phyloP scores from a whole-genome alignment of 2,329 filamentous ascomycete genomes.

The Ceratocystis variospora region DNA sequence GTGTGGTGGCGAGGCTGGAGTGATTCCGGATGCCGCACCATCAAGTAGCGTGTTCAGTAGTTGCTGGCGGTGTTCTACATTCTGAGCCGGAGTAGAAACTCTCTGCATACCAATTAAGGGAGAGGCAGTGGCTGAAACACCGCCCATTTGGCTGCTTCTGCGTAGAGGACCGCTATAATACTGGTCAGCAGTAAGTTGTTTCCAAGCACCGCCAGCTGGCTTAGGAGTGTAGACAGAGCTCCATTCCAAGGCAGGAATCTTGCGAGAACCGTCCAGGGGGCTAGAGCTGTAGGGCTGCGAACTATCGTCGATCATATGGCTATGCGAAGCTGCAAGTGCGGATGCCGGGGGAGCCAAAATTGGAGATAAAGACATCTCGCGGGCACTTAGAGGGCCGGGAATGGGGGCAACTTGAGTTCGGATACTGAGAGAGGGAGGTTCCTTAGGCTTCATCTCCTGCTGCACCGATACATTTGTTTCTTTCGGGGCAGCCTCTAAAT shows the following conservation, averaged over 20 bases:
- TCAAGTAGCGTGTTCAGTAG: slow-evolving; percentile 9
- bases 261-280: slow-evolving; percentile 3
- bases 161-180: slow-evolving; percentile 16
- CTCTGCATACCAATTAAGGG: slow-evolving; percentile 7
- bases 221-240: slow-evolving; percentile 17
- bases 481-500: background rate
- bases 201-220: slow-evolving; percentile 17
- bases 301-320: background rate
- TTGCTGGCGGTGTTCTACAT: slow-evolving; percentile 10
- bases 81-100: slow-evolving; percentile 6
- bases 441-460: background rate
- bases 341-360: background rate
- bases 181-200: slow-evolving; percentile 16
- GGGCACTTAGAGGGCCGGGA: background rate
- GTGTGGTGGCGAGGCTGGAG: slow-evolving; percentile 1
- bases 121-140: slow-evolving; percentile 7
- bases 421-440: background rate
- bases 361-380: slow-evolving; percentile 4
- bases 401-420: background rate
- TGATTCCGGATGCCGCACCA: slow-evolving; percentile 8
- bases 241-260: slow-evolving; percentile 15
- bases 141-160: slow-evolving; percentile 9
- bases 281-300: background rate
- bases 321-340: background rate
- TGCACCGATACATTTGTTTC: background rate